Percentiles rank a stretch among this genome's conserved stretches.
Evolutionary conservation across 805 yeast species (phyloP).

Genomic region (Myxozyma geophila): DNA sequence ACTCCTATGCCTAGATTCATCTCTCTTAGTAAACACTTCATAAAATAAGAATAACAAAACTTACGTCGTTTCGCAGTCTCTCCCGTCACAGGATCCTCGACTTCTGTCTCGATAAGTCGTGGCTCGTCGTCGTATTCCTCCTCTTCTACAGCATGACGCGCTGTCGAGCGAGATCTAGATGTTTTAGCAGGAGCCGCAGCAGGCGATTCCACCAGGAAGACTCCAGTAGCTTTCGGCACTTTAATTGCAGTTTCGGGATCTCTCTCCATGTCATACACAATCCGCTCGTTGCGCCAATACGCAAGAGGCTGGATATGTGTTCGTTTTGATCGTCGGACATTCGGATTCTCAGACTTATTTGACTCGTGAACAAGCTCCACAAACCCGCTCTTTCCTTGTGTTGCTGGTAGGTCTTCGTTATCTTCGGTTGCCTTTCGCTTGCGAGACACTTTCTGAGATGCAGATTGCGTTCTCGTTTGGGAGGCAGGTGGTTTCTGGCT

Average conservation of each 20-base stretch:
- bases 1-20: constrained; percentile 27
- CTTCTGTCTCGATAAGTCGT: constrained; percentile 24
- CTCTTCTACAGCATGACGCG: constrained; percentile 6
- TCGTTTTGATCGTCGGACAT: constrained; percentile 63
- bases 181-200: constrained; percentile 46
- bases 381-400: constrained; percentile 11
- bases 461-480: background rate
- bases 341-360: background rate
- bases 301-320: constrained; percentile 72
- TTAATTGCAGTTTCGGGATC: constrained; percentile 31
- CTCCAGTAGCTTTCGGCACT: constrained; percentile 41
- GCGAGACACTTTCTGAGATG: constrained; percentile 4
- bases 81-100: constrained; percentile 14
- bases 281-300: constrained; percentile 81
- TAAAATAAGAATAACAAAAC: background rate
- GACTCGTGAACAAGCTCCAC: constrained; percentile 8
- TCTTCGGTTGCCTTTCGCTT: constrained; percentile 3
- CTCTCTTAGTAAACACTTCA: background rate
- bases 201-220: constrained; percentile 40
- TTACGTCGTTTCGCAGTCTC: constrained; percentile 3
- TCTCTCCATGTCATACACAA: constrained; percentile 55
- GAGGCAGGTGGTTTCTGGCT: background rate
- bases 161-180: background rate
- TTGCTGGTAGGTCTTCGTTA: background rate
- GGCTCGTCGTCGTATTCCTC: constrained; percentile 27